phyloP scores from a whole-genome alignment of 208 protist species.

The Trypanosoma lewisi region DNA sequence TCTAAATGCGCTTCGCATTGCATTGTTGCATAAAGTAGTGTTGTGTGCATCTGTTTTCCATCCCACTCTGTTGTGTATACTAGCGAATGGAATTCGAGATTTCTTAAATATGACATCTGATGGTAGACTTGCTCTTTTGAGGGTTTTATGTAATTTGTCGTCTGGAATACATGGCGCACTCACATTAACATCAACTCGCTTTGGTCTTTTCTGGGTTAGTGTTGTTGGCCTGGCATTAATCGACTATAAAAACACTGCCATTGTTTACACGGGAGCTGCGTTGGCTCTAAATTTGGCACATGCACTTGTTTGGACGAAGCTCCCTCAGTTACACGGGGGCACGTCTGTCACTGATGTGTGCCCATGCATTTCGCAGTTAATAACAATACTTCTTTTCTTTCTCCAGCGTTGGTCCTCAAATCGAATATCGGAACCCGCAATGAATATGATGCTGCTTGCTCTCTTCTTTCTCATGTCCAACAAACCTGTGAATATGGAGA shows the following conservation, averaged over 20 bases:
- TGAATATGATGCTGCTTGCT: constrained; percentile 75
- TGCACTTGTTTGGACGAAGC: constrained; percentile 34
- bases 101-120: constrained; percentile 58
- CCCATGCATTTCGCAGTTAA: constrained; percentile 34
- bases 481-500: constrained; percentile 33
- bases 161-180: constrained; percentile 51
- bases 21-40: constrained; percentile 61
- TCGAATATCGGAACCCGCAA: constrained; percentile 51
- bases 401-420: constrained; percentile 30
- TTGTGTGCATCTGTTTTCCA: constrained; percentile 49
- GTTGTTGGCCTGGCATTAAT: constrained; percentile 57
- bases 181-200: constrained; percentile 39
- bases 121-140: constrained; percentile 58
- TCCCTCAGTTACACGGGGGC: constrained; percentile 28
- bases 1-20: constrained; percentile 69
- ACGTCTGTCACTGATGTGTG: constrained; percentile 22
- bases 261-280: constrained; percentile 75
- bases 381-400: constrained; percentile 66
- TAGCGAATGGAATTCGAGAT: constrained; percentile 45
- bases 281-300: constrained; percentile 64
- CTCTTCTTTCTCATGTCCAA: constrained; percentile 55
- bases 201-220: constrained; percentile 51
- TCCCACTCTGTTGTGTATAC: constrained; percentile 34
- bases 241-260: constrained; percentile 38
- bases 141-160: constrained; percentile 72